A percentile compares a stretch with the other conserved stretches of the same genome.
Conservation (phyloP, 176 grass and related monocot genomes). For the Zizania latifolia region DNA sequence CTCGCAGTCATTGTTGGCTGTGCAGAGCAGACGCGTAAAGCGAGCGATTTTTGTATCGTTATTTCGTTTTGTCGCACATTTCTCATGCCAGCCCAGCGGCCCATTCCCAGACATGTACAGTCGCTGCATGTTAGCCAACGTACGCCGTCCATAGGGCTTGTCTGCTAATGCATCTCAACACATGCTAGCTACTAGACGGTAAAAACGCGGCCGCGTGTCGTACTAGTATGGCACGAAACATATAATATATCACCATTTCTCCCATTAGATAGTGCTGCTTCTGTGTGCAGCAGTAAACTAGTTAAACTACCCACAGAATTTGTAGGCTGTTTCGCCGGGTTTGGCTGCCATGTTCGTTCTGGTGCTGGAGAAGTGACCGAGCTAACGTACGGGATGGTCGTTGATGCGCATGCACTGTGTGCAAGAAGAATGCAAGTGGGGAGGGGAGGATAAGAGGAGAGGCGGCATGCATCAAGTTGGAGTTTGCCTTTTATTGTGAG, state of each 20-base stretch:
- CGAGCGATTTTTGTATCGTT: background rate
- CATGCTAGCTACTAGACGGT: background rate
- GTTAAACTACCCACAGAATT: background rate
- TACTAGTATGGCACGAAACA: background rate
- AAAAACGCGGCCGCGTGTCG: background rate
- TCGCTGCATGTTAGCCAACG: background rate
- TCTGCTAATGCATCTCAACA: background rate
- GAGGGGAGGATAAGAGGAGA: background rate
- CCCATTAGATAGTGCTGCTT: background rate
- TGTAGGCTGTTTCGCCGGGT: background rate
- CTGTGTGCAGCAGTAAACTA: background rate
- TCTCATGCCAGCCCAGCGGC: background rate
- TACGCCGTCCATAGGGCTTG: background rate
- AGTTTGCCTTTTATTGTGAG: constrained; percentile 11
- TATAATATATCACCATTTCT: background rate
- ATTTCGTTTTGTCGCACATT: background rate
- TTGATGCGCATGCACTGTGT: background rate
- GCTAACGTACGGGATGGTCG: background rate
- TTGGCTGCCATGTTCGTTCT: background rate
- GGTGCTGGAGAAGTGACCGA: background rate
- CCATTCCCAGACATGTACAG: background rate
- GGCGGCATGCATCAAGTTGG: constrained; percentile 35
- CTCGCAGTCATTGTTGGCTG: background rate
- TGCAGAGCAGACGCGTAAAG: background rate
- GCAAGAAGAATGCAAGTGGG: background rate